Conservation (phyloP, 2,329 filamentous ascomycete genomes). For the Botrytis tulipae region DNA sequence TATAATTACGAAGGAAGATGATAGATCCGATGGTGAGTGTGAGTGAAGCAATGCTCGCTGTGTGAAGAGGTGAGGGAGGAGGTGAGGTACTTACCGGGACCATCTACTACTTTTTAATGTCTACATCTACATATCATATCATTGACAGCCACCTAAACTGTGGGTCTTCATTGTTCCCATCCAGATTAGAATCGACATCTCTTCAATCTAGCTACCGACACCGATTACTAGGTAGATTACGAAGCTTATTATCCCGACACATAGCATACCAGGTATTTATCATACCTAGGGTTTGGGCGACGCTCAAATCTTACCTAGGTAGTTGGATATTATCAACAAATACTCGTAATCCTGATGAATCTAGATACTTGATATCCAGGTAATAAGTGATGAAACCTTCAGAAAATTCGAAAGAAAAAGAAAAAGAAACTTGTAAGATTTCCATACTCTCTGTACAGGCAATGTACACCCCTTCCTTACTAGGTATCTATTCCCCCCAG, state of each 20-base stretch:
- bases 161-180: neutral
- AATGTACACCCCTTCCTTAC: neutral
- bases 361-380: neutral
- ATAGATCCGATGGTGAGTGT: neutral
- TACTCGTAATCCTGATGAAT: neutral
- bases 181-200: neutral
- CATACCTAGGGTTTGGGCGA: too few species aligned
- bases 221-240: constrained; percentile 3
- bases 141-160: neutral
- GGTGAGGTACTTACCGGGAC: neutral
- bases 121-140: neutral
- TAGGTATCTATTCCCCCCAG: neutral
- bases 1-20: neutral
- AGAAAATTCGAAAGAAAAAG: neutral
- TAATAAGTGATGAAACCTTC: neutral
- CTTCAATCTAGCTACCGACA: neutral
- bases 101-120: neutral
- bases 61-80: neutral
- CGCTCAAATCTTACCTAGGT: neutral
- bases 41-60: neutral
- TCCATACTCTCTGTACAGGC: neutral
- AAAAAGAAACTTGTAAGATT: neutral
- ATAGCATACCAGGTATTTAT: too few species aligned
- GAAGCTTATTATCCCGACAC: neutral
- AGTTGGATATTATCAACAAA: neutral